Percentiles rank a stretch among this genome's conserved stretches.
phyloP scores from a whole-genome alignment of 2,329 filamentous ascomycete species.

The Cladosporium sp. region DNA sequence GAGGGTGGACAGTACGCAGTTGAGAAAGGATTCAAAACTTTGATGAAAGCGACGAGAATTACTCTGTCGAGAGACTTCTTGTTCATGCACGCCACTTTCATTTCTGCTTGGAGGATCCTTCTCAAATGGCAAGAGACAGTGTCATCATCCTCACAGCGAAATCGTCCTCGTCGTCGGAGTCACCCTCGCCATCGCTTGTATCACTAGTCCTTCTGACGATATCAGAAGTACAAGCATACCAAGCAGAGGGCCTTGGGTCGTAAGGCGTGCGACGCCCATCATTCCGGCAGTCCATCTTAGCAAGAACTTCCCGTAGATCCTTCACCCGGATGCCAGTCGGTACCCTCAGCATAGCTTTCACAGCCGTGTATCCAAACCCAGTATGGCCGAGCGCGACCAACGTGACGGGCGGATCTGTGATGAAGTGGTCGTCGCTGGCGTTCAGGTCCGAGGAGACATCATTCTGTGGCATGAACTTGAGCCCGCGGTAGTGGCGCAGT shows the following conservation, averaged over 20 bases:
- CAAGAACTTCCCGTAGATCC: not conserved
- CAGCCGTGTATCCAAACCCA: not conserved
- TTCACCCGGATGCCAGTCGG: not conserved
- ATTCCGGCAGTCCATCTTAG: not conserved
- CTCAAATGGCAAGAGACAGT: not conserved
- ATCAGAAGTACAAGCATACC: not conserved
- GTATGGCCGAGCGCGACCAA: not conserved
- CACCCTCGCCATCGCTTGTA: not conserved
- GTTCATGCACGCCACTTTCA: not conserved
- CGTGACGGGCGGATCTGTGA: not conserved
- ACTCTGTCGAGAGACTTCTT: not conserved
- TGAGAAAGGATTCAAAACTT: not conserved
- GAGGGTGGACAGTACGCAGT: conserved; percentile 65
- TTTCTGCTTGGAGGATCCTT: not conserved
- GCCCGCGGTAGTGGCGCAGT: not conserved
- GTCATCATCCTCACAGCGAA: not conserved
- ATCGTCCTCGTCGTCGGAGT: not conserved
- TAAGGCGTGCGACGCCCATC: not conserved
- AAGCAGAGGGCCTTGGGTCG: not conserved
- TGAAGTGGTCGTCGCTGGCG: not conserved
- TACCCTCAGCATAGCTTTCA: not conserved
- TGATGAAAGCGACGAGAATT: not conserved
- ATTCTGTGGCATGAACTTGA: not conserved
- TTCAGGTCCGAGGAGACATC: not conserved
- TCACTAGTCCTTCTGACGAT: not conserved